Evolutionary conservation across 768 basidiomycete species (phyloP), one percentile per base, ranked within the genome.

Genomic region (Serpula lacrymans): DNA sequence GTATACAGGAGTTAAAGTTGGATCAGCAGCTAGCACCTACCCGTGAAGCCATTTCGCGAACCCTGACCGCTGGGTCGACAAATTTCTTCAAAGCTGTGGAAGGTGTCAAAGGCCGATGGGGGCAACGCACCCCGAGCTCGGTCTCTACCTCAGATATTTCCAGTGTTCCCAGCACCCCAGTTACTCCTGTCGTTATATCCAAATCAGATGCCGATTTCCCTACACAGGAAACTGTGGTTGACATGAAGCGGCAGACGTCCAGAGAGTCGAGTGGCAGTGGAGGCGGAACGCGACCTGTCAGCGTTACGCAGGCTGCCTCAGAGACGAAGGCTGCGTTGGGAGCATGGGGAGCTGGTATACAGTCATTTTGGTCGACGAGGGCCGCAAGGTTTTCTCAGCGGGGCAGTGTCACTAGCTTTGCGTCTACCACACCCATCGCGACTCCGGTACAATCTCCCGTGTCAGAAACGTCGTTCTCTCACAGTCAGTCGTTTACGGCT

Each of bases 1-100:
- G 94, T 2, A 78, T 98, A 13, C 92, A 96, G 57, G 95, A 97
- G 21, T 75, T 99, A 37, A 90, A 88, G 58, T 63, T 97, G 4
- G 89, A 96, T 23, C 87, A 96, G 60, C 90, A 93, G 52, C 77
- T 96, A n/a, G 92, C 84, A 4, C 92, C 95, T 2, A 86, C 93
- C 1, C 78, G 90, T 6, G 93, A 97, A 60, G 96, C 87, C 2
- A 80, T 96, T 30, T 77, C 82, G 6, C 75, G 82, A 23, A 92
- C 90, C 0, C 51, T 93, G 34, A 75, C 72, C 0, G 76, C 71
- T 6, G 84, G 91, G 18, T 88, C 90, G 3, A 75, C 84, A 12
- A 83, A 76, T 48, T 81, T 96, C 50, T 83, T 94, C 67, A 91
- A 86, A 51, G 92, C 92, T 1, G 82, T 96, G 6, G 90, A 93